Evolutionary conservation across 768 basidiomycete genomes (phyloP).

Genomic region (Lactifluus rugatus): DNA sequence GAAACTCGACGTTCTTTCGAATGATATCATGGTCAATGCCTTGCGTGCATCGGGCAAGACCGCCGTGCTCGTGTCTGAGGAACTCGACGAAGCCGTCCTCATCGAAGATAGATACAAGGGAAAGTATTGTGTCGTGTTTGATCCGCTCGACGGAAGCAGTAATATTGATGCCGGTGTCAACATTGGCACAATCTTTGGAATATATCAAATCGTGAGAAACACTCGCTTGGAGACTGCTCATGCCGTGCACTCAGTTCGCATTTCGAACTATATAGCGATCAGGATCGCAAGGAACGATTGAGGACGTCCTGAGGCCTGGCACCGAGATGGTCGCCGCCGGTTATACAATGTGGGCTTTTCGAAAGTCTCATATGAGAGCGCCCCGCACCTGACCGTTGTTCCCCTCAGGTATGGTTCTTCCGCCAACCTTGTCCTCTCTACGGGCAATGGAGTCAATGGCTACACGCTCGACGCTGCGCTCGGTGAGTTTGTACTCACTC

Average conservation of each 20-base stretch:
- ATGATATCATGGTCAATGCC: slow-evolving; percentile 99
- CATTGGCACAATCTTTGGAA: slow-evolving; percentile 96
- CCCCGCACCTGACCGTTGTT: neutral
- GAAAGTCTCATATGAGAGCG: neutral
- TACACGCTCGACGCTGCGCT: slow-evolving; percentile 94
- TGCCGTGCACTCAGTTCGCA: neutral
- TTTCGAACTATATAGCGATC: slow-evolving; percentile 40
- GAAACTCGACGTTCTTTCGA: slow-evolving; percentile 94
- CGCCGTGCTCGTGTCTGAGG: slow-evolving; percentile 94
- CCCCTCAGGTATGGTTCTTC: slow-evolving; percentile 76
- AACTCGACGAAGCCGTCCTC: slow-evolving; percentile 86
- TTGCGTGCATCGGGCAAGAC: slow-evolving; percentile 94
- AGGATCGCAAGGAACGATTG: slow-evolving; percentile 68
- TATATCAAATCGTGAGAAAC: slow-evolving; percentile 76
- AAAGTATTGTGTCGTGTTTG: slow-evolving; percentile 96
- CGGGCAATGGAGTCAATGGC: slow-evolving; percentile 93
- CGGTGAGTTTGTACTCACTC: slow-evolving; percentile 98
- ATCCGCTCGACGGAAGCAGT: slow-evolving; percentile 94
- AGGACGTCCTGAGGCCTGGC: slow-evolving; percentile 89
- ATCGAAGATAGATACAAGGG: slow-evolving; percentile 75
- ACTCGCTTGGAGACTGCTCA: neutral
- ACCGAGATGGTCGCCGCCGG: slow-evolving; percentile 97
- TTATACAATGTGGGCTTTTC: slow-evolving; percentile 73
- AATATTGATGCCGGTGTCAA: slow-evolving; percentile 99
- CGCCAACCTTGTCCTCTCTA: slow-evolving; percentile 90